Evolutionary conservation across 2,329 filamentous ascomycete species (phyloP).

Genomic region (Penicillium sp.): DNA sequence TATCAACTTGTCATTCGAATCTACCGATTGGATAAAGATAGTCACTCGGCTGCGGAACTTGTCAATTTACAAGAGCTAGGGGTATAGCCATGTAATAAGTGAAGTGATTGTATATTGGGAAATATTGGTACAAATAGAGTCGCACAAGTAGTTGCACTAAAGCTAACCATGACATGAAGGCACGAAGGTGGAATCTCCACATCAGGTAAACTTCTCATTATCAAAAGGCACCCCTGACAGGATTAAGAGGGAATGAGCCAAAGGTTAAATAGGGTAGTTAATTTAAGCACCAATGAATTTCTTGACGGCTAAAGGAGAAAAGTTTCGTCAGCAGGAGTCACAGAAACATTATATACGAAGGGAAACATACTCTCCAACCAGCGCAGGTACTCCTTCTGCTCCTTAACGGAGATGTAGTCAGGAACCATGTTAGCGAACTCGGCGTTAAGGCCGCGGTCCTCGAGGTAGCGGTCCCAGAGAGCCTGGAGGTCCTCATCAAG

Average conservation of each 20-base stretch:
- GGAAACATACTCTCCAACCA: slow-evolving; percentile 64
- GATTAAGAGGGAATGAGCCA: slow-evolving; percentile 26
- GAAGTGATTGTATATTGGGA: slow-evolving; percentile 6
- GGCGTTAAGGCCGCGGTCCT: slow-evolving; percentile 84
- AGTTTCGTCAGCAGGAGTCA: slow-evolving; percentile 3
- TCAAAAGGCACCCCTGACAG: background rate
- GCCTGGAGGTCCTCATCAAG: slow-evolving; percentile 93
- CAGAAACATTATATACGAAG: background rate
- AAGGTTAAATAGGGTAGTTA: slow-evolving; percentile 30
- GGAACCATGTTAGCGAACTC: slow-evolving; percentile 81
- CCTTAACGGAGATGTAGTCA: slow-evolving; percentile 95
- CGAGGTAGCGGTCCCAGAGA: slow-evolving; percentile 83
- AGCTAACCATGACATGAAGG: slow-evolving; percentile 27
- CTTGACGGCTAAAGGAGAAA: slow-evolving; percentile 57
- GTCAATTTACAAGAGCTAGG: background rate
- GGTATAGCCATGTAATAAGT: background rate
- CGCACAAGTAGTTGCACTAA: background rate
- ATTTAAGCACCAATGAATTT: slow-evolving; percentile 64
- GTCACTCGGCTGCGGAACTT: background rate
- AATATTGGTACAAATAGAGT: slow-evolving; percentile 9
- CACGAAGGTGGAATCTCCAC: slow-evolving; percentile 12
- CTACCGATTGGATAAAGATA: background rate
- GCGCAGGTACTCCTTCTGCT: slow-evolving; percentile 89
- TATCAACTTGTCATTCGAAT: background rate
- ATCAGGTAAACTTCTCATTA: slow-evolving; percentile 1